These are phyloP conservation scores for Gossypium australe DNA, from an alignment of 345 rosid species.

Conservation along the genomic window DNA sequence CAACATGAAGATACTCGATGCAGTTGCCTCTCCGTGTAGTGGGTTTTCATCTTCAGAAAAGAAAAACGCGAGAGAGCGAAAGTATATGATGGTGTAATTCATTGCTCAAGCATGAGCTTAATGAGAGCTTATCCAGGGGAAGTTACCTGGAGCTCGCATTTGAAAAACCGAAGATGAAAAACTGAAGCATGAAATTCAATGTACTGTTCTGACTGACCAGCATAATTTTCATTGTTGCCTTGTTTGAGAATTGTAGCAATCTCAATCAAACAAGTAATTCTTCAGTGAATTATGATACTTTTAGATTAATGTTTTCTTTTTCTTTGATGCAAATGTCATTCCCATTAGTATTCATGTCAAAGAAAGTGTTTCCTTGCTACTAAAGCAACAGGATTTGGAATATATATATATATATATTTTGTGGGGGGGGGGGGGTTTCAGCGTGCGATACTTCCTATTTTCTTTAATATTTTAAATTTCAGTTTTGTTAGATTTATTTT, in stretches of 20 bases:
- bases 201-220: neutral
- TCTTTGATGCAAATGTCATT: no score
- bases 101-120: neutral
- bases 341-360: no score
- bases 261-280: neutral
- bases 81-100: neutral
- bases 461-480: no score
- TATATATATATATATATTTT: no score
- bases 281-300: neutral
- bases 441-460: no score
- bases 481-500: no score
- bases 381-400: no score
- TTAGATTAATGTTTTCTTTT: neutral
- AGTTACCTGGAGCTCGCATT: conserved; percentile 7
- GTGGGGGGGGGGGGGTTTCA: no score
- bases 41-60: neutral
- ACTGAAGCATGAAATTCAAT: neutral
- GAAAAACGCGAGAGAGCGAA: neutral
- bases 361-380: no score
- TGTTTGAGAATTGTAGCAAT: neutral
- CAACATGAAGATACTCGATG: conserved; percentile 17
- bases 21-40: neutral
- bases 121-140: neutral
- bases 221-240: neutral
- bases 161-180: neutral